Evolutionary conservation across 768 basidiomycete genomes (phyloP).

Genomic region (Daedaleopsis sinensis): DNA sequence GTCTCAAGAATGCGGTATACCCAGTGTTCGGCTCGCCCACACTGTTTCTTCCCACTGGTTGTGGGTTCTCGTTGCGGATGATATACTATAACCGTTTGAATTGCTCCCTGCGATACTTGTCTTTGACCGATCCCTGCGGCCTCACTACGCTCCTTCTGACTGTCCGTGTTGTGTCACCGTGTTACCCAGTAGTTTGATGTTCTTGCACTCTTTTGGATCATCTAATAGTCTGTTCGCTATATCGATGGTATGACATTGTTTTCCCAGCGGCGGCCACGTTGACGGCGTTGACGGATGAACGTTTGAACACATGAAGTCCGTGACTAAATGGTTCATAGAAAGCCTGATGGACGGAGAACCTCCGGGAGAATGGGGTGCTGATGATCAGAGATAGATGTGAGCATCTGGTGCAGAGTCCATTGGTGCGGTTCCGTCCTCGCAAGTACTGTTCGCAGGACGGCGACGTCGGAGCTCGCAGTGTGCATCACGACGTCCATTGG

Average conservation of each 20-base stretch:
- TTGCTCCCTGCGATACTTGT: constrained; percentile 11
- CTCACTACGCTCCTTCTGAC: constrained; percentile 13
- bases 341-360: constrained; percentile 11
- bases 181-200: constrained; percentile 12
- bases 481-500: no score
- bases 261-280: neutral
- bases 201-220: constrained; percentile 19
- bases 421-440: neutral
- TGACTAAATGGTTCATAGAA: constrained; percentile 1
- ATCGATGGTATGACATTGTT: neutral
- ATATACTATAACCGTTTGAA: constrained; percentile 20
- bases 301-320: neutral
- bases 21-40: constrained; percentile 24
- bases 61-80: constrained; percentile 17
- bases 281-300: neutral
- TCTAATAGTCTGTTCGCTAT: constrained; percentile 16
- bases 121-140: constrained; percentile 2
- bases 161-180: constrained; percentile 15
- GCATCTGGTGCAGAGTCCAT: neutral
- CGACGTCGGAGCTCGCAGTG: no score
- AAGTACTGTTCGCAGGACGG: no score
- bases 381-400: constrained; percentile 18
- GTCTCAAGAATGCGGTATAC: constrained; percentile 31
- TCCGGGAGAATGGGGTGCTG: constrained; percentile 7
- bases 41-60: constrained; percentile 18